These are phyloP conservation scores for Meyerozyma sp. DNA, from an alignment of 1,139 yeast genomes.

Conservation along the genomic window DNA sequence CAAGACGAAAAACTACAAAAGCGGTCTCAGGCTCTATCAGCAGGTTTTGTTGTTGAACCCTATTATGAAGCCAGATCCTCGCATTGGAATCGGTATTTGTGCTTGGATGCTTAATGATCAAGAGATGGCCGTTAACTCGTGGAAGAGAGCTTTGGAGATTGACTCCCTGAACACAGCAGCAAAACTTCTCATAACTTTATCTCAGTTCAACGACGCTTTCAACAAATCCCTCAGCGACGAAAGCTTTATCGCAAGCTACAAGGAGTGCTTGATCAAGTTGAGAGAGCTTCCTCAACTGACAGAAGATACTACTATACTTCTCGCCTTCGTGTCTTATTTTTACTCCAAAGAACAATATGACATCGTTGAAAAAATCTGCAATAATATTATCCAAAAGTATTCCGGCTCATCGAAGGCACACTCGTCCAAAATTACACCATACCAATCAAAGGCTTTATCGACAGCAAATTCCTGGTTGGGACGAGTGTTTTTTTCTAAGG, in stretches of 20 bases:
- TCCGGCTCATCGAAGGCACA: constrained; percentile 26
- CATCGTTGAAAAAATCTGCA: constrained; percentile 52
- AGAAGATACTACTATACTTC: constrained; percentile 38
- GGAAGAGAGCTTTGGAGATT: constrained; percentile 75
- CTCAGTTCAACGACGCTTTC: constrained; percentile 63
- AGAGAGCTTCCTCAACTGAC: constrained; percentile 13
- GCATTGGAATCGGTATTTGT: constrained; percentile 93
- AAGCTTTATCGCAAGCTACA: constrained; percentile 48
- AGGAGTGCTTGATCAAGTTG: constrained; percentile 35
- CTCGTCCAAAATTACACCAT: constrained; percentile 20
- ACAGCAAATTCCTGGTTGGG: constrained; percentile 87
- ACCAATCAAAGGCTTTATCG: constrained; percentile 45
- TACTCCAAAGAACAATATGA: constrained; percentile 58
- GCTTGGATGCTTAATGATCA: constrained; percentile 84
- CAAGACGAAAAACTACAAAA: constrained; percentile 61
- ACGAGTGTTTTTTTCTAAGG: constrained; percentile 58
- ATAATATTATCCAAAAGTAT: constrained; percentile 39
- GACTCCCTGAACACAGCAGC: constrained; percentile 61
- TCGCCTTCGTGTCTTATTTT: constrained; percentile 46
- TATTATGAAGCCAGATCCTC: constrained; percentile 77
- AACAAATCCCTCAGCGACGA: constrained; percentile 54
- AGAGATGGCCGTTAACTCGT: constrained; percentile 70
- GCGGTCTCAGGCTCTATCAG: constrained; percentile 79
- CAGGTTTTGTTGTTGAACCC: constrained; percentile 77
- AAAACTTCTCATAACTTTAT: constrained; percentile 59